phyloP scores from a whole-genome alignment of 495 filamentous ascomycete species.

The Trichoderma orchidacearum region DNA sequence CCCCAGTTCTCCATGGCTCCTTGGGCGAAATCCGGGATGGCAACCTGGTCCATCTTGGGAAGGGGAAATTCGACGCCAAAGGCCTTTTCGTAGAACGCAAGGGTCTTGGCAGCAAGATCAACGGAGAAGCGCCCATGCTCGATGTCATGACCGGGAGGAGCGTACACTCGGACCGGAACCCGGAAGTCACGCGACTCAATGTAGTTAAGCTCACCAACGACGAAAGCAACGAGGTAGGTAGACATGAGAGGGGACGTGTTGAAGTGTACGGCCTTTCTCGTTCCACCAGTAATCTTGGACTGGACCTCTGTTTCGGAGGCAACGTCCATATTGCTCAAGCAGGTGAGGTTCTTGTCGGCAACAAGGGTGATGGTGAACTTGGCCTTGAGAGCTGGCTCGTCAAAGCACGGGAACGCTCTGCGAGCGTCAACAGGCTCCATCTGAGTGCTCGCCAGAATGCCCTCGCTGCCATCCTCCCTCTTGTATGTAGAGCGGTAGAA shows the following conservation, averaged over 20 bases:
- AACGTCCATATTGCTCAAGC: constrained; percentile 88
- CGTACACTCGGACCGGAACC: constrained; percentile 87
- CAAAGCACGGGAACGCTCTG: constrained; percentile 91
- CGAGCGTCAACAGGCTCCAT: constrained; percentile 94
- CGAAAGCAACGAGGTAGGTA: constrained; percentile 95
- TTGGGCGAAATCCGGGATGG: constrained; percentile 81
- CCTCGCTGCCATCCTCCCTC: constrained; percentile 63
- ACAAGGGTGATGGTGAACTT: constrained; percentile 89
- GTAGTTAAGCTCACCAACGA: constrained; percentile 91
- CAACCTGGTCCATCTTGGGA: constrained; percentile 87
- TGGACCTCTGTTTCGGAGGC: constrained; percentile 26
- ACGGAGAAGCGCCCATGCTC: constrained; percentile 79
- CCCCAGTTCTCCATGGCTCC: constrained; percentile 77
- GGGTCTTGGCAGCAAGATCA: constrained; percentile 71
- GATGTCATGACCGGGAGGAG: constrained; percentile 67
- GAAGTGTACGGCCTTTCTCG: constrained; percentile 69
- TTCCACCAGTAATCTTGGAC: constrained; percentile 41
- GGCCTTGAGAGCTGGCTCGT: constrained; percentile 96
- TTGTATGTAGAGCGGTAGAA: constrained; percentile 96
- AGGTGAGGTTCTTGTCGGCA: constrained; percentile 74
- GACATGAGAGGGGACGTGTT: constrained; percentile 87
- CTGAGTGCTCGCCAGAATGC: constrained; percentile 94
- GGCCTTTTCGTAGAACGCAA: constrained; percentile 89
- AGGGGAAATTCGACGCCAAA: constrained; percentile 93
- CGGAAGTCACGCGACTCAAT: constrained; percentile 79